Evolutionary conservation across 2,329 filamentous ascomycete genomes (phyloP), one percentile per base, ranked within the genome.

Genomic region (Plenodomus lindquistii): DNA sequence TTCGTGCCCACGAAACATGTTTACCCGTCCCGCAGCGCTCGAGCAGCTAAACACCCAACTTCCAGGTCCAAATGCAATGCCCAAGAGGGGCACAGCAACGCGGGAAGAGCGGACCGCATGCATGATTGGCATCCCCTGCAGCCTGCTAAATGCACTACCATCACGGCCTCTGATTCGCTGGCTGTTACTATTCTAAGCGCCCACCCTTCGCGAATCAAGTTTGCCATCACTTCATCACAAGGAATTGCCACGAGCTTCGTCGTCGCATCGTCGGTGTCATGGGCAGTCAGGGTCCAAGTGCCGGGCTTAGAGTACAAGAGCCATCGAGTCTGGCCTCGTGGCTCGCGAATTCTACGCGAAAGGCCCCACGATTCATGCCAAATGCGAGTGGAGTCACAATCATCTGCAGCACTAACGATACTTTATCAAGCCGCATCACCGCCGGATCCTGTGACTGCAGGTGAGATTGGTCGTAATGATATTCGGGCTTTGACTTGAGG

Each of bases 51-150:
- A 10, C 35, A 41, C 43, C 44, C 48, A 52, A 22, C 40, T 35
- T 40, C 46, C 42, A 18, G 40, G 37, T 27, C 46, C 37, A 44
- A 48, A 45, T 40, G 46, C 11, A 40, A 46, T 55, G 56, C 56
- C 35, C 45, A 41, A 37, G 43, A 40, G 57, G 22, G 60, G 60
- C 62, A 63, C 56, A 55, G 62, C 61, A 9, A 50, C 59, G 59
- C 51, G 57, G 60, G 36, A 50, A 55, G 49, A 53, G 27, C 56
- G 54, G 52, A 48, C 57, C 56, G 59, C 57, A 53, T 63, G 60
- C 56, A 62, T 57, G 44, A 57, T 57, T 36, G 40, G 24, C 27
- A 17, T 21, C 50, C 53, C 51, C 47, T 60, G 53, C 50, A 45
- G 34, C 8, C 36, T 40, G 22, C 42, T 38, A 51, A 49, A 52